Base-by-base conservation (phyloP, 1,139 yeast species). In the Diutina catenulata region DNA sequence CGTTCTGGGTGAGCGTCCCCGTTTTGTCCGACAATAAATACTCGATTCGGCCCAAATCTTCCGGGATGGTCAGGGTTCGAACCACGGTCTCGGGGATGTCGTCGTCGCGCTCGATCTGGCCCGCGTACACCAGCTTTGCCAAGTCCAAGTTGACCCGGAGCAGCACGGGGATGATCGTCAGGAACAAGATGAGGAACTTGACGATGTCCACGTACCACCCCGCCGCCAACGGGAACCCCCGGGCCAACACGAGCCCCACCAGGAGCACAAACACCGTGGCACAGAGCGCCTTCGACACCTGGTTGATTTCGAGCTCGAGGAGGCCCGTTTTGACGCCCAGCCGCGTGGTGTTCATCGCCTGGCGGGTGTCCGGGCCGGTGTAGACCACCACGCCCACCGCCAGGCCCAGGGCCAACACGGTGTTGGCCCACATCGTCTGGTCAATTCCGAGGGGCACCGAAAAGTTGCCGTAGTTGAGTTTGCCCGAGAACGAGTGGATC, bases 371-470 rank as follows among this genome's bases (percentile, higher is more conserved):
- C 26, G 63, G 59, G 15, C 99, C 99, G 0, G 98, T 91, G 55
- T 88, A 93, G 2, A 86, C 64, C 16, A 93, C 76, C 49, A 91
- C 76, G 1, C 95, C 98, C 28, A 87, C 64, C 11, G 94, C 93
- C 3, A 86, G 71, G 7, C 97, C 97, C 0, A 95, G 82, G 0
- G 98, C 98, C 25, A 93, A 63, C 0, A 93, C 96, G 0, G 99
- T 91, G 53, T 93, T 93, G 9, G 97, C 97, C 99, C 99, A 93
- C 51, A 93, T 59, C 0, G 98, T 86, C 52, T 91, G 91, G 56
- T 93, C 99, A 3, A 91, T 76, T 2, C 81, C 68, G 24, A 93
- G 62, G 3, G 95, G 88, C 26, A 71, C 65, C 1, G 78, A 64
- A 32, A 74, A 69, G 36, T 69, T 73, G 36, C 66, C 64, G 47